Base-by-base conservation (phyloP, 2,329 filamentous ascomycete species). In the Acarospora socialis region DNA sequence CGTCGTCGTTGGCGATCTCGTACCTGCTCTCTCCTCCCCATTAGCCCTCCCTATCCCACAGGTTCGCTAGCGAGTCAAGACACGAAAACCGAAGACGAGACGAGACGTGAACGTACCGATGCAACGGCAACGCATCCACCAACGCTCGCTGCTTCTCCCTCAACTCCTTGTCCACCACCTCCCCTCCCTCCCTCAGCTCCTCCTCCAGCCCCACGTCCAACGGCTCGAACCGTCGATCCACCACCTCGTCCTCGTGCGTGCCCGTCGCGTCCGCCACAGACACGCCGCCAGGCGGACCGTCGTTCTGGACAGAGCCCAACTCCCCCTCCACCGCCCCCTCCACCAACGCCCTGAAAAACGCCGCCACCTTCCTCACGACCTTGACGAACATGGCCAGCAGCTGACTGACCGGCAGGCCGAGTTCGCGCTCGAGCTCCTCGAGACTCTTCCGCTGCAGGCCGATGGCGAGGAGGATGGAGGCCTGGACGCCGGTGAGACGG, bases 301-400 rank as follows among this genome's bases (percentile, higher is more conserved):
- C 42, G 9, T 39, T 42, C 18, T 42, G 32, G 4, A 47, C 38
- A 21, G 32, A 29, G 25, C 42, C 30, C 54, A 86, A 61, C 28
- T 72, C 65, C 2, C 73, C 70, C 34, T 73, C 76, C 7, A 78
- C 76, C 0, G 81, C 83, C 3, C 72, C 73, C 24, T 83, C 72
- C 3, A 94, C 67, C 1, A 95, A 57, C 3, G 66, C 61, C 19
- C 75, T 71, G 57, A 98, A 90, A 50, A 86, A 72, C 3, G 70
- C 66, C 3, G 80, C 80, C 22, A 93, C 69, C 61, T 95, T 95
- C 43, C 84, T 74, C 37, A 94, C 68, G 38, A 93, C 79, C 65
- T 98, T 98, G 54, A 93, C 82, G 56, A 98, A 95, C 79, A 95
- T 92, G 38, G 87, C 86, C 40, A 98, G 65, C 3, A 94, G 63